Conservation (phyloP, 139 green algal genomes). For the Monoraphidium neglectum region DNA sequence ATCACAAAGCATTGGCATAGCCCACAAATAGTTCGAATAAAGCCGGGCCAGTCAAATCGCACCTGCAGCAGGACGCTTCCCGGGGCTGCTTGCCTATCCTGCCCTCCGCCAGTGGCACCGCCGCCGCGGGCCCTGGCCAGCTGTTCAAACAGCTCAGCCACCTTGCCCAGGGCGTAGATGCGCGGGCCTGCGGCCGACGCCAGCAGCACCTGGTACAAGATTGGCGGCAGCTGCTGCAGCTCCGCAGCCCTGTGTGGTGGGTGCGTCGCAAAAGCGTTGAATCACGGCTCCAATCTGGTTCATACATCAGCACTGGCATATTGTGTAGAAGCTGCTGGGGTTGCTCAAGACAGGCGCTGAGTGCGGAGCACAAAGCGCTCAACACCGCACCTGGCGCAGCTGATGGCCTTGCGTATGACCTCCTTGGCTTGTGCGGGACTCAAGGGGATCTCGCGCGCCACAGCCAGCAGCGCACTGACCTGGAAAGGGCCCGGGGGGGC, state of each 20-base stretch:
- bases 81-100: no score
- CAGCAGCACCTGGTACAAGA: slow-evolving; percentile 29
- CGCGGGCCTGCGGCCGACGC: slow-evolving; percentile 6
- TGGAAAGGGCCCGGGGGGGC: no score
- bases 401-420: slow-evolving; percentile 7
- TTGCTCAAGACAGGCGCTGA: neutral
- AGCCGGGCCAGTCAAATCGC: no score
- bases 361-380: neutral
- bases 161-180: neutral
- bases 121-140: slow-evolving; percentile 2
- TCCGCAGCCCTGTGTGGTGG: slow-evolving; percentile 1
- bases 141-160: slow-evolving; percentile 26
- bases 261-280: neutral
- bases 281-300: neutral
- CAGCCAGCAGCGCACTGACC: slow-evolving; percentile 8
- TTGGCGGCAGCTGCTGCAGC: slow-evolving; percentile 26
- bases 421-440: slow-evolving; percentile 7
- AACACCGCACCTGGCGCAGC: slow-evolving; percentile 7
- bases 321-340: neutral
- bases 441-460: slow-evolving; percentile 13
- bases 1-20: no score
- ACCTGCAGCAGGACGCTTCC: no score
- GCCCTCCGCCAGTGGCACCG: no score
- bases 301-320: neutral
- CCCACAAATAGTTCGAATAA: no score